Evolutionary conservation across 352 stramenopile species (phyloP).

Genomic region (Aphanomyces cochlioides): DNA sequence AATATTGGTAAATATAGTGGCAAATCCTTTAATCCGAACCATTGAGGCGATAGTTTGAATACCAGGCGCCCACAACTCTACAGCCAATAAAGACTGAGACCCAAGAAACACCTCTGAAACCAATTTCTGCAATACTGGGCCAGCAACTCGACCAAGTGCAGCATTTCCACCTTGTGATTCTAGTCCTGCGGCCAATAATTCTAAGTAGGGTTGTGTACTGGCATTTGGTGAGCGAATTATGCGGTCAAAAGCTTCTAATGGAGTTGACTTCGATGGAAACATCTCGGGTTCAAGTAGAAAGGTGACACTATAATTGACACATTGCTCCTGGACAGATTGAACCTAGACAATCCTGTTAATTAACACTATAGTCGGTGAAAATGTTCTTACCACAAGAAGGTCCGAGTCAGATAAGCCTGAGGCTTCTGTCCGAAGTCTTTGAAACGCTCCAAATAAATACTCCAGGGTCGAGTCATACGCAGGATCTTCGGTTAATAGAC

Average conservation of each 20-base stretch:
- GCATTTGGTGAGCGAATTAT: slow-evolving; percentile 73
- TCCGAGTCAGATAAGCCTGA: slow-evolving; percentile 9
- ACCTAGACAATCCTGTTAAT: neutral
- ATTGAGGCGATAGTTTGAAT: slow-evolving; percentile 61
- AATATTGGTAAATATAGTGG: slow-evolving; percentile 57
- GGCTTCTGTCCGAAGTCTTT: neutral
- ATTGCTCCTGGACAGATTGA: slow-evolving; percentile 58
- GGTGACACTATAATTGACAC: slow-evolving; percentile 82
- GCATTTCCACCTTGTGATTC: slow-evolving; percentile 51
- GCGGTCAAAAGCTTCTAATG: slow-evolving; percentile 65
- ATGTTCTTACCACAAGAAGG: neutral
- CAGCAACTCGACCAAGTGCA: slow-evolving; percentile 57
- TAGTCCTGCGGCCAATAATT: slow-evolving; percentile 56
- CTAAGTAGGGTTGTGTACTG: slow-evolving; percentile 51
- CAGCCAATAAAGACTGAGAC: slow-evolving; percentile 63
- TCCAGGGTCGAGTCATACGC: slow-evolving; percentile 46
- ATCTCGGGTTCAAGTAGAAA: slow-evolving; percentile 80
- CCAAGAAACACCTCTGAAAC: slow-evolving; percentile 72
- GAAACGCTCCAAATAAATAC: slow-evolving; percentile 43
- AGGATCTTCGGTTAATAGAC: slow-evolving; percentile 54
- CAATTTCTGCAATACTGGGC: slow-evolving; percentile 78
- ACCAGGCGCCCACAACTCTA: slow-evolving; percentile 10
- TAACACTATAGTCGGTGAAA: neutral
- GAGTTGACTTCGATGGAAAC: slow-evolving; percentile 71
- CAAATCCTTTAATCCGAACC: slow-evolving; percentile 63